Base-by-base conservation (phyloP, 768 basidiomycete species). In the Kwoniella botswanensis region DNA sequence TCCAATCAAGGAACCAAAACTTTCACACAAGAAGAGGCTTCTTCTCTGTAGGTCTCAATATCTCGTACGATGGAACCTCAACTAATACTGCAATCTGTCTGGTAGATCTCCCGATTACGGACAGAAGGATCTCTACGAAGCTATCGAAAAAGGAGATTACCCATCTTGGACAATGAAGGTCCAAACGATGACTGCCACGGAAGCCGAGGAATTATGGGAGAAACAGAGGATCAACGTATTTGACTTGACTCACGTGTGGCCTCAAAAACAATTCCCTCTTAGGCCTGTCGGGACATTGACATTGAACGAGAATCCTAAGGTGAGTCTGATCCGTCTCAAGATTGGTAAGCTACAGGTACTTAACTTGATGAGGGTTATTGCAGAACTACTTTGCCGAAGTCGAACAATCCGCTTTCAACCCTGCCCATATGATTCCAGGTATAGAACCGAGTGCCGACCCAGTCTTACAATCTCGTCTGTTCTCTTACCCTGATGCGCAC, bases 111-210 rank as follows among this genome's bases (percentile, higher is more conserved):
- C 84, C 11, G 85, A 86, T 72, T 85, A 83, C 64, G 74, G 79
- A 22, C 81, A 76, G 69, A 79, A 85, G 71, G 85, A 85, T 65
- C 79, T 86, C 10, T 85, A 82, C 76, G 77, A 85, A 60, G 83
- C 82, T n/a, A 86, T 86, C 77, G 84, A 83, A 65, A 71, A 70
- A 15, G 84, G 83, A 29, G 84, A 86, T 43, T 63, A 70, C 73
- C 71, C 69, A 26, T 66, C 64, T 12, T 71, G 64, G 54, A 76
- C 67, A 22, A 70, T 67, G 77, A 91, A 78, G 63, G 75, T 81
- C 26, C 95, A 98, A 91, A 93, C 90, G 17, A 96, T 97, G 93
- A 94, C 93, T 0, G 86, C 91, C 1, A 88, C 92, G 81, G 91
- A 98, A 86, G 95, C 94, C 15, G 92, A 95, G 86, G 87, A 88